Conservation (phyloP, 805 yeast genomes). For the Yarrowia sp. region DNA sequence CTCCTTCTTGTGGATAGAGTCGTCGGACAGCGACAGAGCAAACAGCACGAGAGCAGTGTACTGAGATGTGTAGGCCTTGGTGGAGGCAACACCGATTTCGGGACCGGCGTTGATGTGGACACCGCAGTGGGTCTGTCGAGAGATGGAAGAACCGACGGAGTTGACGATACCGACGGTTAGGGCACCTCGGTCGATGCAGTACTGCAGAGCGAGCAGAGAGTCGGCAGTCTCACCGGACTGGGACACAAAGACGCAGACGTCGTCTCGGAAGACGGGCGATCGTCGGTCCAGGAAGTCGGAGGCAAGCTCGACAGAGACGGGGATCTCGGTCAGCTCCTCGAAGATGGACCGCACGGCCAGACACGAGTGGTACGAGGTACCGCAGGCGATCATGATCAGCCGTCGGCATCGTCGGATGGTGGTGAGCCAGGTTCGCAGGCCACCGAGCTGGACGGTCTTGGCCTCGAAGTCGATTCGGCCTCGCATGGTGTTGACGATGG, state of each 20-base stretch:
- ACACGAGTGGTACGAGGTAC: constrained; percentile 98
- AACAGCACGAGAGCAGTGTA: constrained; percentile 95
- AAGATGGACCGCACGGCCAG: constrained; percentile 93
- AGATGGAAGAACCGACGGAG: constrained; percentile 94
- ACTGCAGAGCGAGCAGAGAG: constrained; percentile 89
- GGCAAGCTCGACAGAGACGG: constrained; percentile 88
- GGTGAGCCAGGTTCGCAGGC: constrained; percentile 77
- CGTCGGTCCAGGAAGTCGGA: constrained; percentile 92
- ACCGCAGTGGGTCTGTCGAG: constrained; percentile 98
- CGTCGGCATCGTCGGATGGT: constrained; percentile 93
- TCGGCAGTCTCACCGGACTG: constrained; percentile 99
- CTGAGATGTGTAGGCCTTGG: constrained; percentile 98
- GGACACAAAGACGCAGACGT: constrained; percentile 94
- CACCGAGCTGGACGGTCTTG: constrained; percentile 78
- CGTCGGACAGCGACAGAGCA: constrained; percentile 92
- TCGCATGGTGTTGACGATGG: constrained; percentile 97
- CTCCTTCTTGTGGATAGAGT: constrained; percentile 67
- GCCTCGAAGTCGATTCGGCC: constrained; percentile 94
- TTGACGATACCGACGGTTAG: constrained; percentile 96
- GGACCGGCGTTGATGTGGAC: constrained; percentile 99
- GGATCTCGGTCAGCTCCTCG: constrained; percentile 94
- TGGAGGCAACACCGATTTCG: constrained; percentile 98
- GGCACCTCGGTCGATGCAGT: constrained; percentile 96
- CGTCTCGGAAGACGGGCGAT: constrained; percentile 98
- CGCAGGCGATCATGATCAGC: constrained; percentile 97